phyloP scores from a whole-genome alignment of 192 early-diverging fungal genomes.

The Funneliformis mosseae region DNA sequence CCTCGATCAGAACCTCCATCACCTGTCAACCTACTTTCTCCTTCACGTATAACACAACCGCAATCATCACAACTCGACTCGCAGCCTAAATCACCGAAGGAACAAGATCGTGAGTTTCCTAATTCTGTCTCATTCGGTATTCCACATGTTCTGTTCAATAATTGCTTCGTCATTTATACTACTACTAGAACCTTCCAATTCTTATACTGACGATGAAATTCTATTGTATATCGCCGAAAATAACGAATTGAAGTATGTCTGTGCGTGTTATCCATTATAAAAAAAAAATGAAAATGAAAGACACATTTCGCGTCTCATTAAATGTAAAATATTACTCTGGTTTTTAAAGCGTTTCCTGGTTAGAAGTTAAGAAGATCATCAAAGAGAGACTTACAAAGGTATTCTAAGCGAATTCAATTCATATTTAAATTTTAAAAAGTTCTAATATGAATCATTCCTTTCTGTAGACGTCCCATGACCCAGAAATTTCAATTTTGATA shows the following conservation, averaged over 20 bases:
- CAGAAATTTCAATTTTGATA: neutral
- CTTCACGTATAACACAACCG: neutral
- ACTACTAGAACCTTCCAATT: neutral
- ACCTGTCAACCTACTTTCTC: neutral
- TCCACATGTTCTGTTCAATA: neutral
- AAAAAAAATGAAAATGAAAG: too few relatives aligned
- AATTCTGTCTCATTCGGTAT: neutral
- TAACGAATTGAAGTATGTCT: constrained; percentile 7
- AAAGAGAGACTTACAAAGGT: constrained; percentile 1
- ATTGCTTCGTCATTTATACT: neutral
- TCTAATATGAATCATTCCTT: neutral
- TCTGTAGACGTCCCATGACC: neutral
- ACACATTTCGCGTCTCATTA: neutral
- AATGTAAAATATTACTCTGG: neutral
- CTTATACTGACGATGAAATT: neutral
- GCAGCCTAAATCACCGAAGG: neutral
- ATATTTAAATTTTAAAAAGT: neutral
- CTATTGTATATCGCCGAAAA: neutral
- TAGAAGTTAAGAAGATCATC: neutral
- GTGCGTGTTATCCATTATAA: neutral
- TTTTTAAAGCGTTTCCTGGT: constrained; percentile 2
- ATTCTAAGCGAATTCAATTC: neutral
- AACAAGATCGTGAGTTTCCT: neutral
- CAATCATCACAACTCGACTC: neutral
- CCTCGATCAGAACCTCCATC: neutral